A percentile compares a stretch with the other conserved stretches of the same genome.
Evolutionary conservation across 441 rosid genomes (phyloP).

Genomic region (Corymbia calophylla): DNA sequence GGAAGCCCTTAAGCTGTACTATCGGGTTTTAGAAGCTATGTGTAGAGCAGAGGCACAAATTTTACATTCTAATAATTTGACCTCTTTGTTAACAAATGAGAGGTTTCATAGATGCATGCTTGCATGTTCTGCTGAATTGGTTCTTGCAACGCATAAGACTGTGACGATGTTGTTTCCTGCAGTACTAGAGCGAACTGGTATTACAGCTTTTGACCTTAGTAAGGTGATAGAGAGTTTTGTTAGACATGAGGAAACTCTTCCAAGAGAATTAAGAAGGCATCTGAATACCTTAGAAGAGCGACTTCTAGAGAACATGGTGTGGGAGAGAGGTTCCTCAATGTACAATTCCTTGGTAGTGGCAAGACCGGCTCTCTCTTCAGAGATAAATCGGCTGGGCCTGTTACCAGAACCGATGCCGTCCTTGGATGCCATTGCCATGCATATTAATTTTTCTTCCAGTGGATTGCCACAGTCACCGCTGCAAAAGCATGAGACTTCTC

Average conservation of each 20-base stretch:
- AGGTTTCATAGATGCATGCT: constrained; percentile 99
- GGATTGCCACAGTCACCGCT: constrained; percentile 37
- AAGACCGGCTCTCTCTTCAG: constrained; percentile 60
- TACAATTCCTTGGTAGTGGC: constrained; percentile 92
- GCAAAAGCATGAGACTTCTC: constrained; percentile 56
- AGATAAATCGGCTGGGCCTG: constrained; percentile 69
- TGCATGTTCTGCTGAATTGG: constrained; percentile 96
- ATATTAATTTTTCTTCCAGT: constrained; percentile 54
- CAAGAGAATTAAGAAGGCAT: constrained; percentile 96
- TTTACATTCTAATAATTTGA: constrained; percentile 71
- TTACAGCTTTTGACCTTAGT: constrained; percentile 97
- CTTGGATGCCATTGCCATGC: constrained; percentile 84
- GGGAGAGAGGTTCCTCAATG: constrained; percentile 98
- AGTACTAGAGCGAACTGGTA: constrained; percentile 93
- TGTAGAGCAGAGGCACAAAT: constrained; percentile 87
- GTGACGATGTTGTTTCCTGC: constrained; percentile 95
- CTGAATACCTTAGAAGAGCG: constrained; percentile 93
- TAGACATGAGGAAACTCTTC: constrained; percentile 93
- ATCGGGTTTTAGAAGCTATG: constrained; percentile 92
- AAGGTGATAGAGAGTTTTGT: constrained; percentile 98
- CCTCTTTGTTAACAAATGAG: constrained; percentile 88
- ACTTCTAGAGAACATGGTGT: constrained; percentile 96
- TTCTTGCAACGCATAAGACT: constrained; percentile 89
- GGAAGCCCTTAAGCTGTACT: constrained; percentile 86
- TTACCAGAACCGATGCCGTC: constrained; percentile 99